phyloP scores from a whole-genome alignment of 73 alveolate species.

The Diophrys appendiculata region DNA sequence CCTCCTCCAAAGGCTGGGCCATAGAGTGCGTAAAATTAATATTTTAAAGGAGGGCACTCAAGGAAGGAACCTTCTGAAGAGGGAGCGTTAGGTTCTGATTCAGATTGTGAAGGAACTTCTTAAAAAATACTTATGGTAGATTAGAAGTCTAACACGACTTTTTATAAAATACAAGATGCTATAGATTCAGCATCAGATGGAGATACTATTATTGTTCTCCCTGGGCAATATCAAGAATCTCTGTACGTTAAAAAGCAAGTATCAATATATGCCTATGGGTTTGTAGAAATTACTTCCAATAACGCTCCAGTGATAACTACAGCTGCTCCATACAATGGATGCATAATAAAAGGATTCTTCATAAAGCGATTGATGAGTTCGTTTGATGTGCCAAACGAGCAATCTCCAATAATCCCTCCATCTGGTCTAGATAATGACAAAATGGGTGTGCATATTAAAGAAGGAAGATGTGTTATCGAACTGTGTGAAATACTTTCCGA shows the following conservation, averaged over 20 bases:
- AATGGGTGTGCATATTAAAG: constrained; percentile 21
- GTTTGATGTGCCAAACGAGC: background rate
- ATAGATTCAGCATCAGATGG: constrained; percentile 19
- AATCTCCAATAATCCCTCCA: background rate
- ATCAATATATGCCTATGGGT: constrained; percentile 21
- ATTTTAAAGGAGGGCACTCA: background rate
- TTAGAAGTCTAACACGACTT: constrained; percentile 9
- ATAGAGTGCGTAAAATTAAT: too few relatives aligned
- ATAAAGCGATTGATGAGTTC: constrained; percentile 11
- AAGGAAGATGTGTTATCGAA: constrained; percentile 35
- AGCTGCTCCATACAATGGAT: constrained; percentile 23
- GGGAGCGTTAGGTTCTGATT: background rate
- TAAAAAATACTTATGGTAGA: constrained; percentile 25
- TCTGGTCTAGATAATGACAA: background rate
- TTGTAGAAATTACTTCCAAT: constrained; percentile 30
- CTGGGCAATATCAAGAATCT: constrained; percentile 29
- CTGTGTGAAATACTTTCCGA: constrained; percentile 32
- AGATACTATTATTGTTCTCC: constrained; percentile 32
- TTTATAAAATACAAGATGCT: constrained; percentile 34
- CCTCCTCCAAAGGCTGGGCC: too few relatives aligned
- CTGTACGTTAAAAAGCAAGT: constrained; percentile 16
- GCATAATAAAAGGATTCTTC: constrained; percentile 37
- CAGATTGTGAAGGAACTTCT: background rate
- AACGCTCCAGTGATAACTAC: constrained; percentile 19
- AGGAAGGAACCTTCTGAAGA: background rate